phyloP scores from a whole-genome alignment of 2,329 filamentous ascomycete genomes.

The Helicocarpus griseus region DNA sequence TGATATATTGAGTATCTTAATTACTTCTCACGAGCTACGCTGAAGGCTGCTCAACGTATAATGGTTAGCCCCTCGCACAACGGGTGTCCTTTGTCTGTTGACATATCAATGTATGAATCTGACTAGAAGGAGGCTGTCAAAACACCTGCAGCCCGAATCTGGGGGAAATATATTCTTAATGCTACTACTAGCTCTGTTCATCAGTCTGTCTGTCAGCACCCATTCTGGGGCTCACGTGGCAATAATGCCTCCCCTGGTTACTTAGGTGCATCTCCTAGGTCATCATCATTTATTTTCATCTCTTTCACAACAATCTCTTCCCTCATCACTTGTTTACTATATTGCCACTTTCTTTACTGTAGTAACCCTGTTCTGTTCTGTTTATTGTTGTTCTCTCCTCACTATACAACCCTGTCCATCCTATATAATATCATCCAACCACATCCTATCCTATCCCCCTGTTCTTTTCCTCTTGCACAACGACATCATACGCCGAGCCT shows the following conservation, averaged over 20 bases:
- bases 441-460: not conserved
- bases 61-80: too few species aligned
- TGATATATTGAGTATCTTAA: too few species aligned
- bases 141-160: too few species aligned
- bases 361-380: not conserved
- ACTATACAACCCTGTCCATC: not conserved
- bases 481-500: not conserved
- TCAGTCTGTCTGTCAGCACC: not conserved
- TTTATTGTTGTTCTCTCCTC: not conserved
- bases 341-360: not conserved
- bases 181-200: too few species aligned
- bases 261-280: not conserved
- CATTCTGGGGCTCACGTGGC: not conserved
- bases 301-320: not conserved
- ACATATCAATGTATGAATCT: too few species aligned
- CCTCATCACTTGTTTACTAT: not conserved
- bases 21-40: too few species aligned
- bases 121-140: too few species aligned
- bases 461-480: not conserved
- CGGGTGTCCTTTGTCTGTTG: too few species aligned
- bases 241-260: not conserved
- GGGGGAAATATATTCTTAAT: too few species aligned
- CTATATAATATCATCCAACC: not conserved
- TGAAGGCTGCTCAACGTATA: too few species aligned
- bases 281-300: not conserved